These are phyloP conservation scores for Saturnispora serradocipensis DNA, from an alignment of 805 yeast species.

Conservation along the genomic window DNA sequence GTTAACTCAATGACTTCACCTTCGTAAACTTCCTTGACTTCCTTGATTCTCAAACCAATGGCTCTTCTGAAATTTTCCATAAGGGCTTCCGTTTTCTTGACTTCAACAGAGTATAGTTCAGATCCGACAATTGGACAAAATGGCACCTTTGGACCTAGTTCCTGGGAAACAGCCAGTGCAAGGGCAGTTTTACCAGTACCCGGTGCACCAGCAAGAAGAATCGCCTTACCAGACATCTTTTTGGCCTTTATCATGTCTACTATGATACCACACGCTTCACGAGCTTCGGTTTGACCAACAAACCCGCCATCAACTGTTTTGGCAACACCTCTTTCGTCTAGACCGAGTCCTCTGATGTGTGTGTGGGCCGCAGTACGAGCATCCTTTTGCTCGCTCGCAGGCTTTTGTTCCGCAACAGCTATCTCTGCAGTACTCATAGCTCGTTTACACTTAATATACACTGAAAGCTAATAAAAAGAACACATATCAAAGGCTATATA, in stretches of 20 bases:
- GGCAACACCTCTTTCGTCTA: constrained; percentile 84
- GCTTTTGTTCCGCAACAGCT: background rate
- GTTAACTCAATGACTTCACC: constrained; percentile 98
- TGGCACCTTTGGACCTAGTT: constrained; percentile 71
- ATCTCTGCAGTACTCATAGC: constrained; percentile 1
- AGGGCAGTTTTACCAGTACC: constrained; percentile 98
- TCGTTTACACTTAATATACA: background rate
- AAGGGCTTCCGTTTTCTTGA: constrained; percentile 90
- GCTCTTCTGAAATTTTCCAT: constrained; percentile 95
- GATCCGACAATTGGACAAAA: constrained; percentile 93
- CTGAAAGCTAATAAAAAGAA: background rate
- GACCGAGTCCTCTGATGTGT: constrained; percentile 93
- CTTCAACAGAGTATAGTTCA: constrained; percentile 84
- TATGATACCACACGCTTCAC: constrained; percentile 88
- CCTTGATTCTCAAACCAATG: constrained; percentile 90
- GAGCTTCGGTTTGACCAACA: constrained; percentile 94
- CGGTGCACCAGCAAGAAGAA: constrained; percentile 94
- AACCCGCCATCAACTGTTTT: constrained; percentile 80
- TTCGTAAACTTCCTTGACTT: constrained; percentile 94
- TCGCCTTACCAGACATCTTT: constrained; percentile 94
- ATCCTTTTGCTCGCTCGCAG: constrained; percentile 17
- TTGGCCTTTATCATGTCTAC: constrained; percentile 91
- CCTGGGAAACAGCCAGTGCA: constrained; percentile 86
- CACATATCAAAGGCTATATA: background rate
- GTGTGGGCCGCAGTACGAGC: constrained; percentile 79